These are phyloP conservation scores for Metarhizium sp. DNA, from an alignment of 2,329 filamentous ascomycete species.

Conservation along the genomic window DNA sequence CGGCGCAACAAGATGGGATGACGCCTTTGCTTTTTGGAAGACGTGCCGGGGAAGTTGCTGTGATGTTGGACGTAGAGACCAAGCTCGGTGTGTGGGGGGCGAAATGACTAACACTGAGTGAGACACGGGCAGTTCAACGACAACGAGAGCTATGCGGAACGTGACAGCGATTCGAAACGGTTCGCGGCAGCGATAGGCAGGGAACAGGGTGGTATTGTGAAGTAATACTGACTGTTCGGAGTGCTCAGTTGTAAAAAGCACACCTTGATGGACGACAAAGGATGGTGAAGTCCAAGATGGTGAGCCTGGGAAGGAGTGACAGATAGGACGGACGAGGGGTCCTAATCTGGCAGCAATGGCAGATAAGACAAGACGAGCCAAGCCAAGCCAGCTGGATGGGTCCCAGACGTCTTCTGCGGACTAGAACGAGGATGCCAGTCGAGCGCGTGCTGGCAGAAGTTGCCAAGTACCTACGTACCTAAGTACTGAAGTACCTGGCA, in stretches of 20 bases:
- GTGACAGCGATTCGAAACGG: neutral
- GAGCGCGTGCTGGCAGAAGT: no score
- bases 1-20: neutral
- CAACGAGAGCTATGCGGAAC: neutral
- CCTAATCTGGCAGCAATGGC: neutral
- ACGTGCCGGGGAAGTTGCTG: neutral
- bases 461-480: no score
- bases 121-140: neutral
- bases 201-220: neutral
- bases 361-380: conserved; percentile 1
- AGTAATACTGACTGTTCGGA: neutral
- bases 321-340: neutral
- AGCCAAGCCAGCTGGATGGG: neutral
- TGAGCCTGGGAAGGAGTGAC: neutral
- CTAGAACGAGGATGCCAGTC: neutral
- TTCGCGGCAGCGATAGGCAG: neutral
- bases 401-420: neutral
- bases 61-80: conserved; percentile 3
- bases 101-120: conserved; percentile 8
- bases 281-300: neutral
- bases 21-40: conserved; percentile 2
- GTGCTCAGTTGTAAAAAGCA: neutral
- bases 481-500: neutral
- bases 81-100: neutral
- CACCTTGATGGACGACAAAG: neutral